Evolutionary conservation across 139 green algal genomes (phyloP).

Genomic region (Chlamydomonas sp.): DNA sequence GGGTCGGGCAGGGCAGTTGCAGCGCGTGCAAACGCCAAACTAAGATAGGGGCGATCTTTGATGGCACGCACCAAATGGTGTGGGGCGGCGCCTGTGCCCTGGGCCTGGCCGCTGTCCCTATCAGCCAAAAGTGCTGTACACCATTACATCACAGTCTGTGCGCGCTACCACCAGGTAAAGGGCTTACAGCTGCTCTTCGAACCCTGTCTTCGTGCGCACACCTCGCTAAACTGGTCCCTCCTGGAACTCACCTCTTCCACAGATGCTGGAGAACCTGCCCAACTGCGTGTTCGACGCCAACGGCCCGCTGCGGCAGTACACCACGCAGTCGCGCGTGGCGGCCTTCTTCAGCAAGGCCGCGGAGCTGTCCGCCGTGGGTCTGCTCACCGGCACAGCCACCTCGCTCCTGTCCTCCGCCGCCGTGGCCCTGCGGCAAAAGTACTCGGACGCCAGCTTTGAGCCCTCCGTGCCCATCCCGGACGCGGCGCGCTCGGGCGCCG

Average conservation of each 20-base stretch:
- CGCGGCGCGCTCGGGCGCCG: conserved; percentile 66
- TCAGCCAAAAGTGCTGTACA: too few species aligned
- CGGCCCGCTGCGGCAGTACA: conserved; percentile 87
- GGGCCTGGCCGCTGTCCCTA: too few species aligned
- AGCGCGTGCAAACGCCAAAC: too few species aligned
- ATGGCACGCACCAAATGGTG: too few species aligned
- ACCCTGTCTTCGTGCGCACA: background rate
- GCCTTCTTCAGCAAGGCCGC: conserved; percentile 86
- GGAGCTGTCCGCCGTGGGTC: conserved; percentile 91
- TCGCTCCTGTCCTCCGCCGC: conserved; percentile 53
- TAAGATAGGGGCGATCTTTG: too few species aligned
- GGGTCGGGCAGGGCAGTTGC: too few species aligned
- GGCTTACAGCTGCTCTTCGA: background rate
- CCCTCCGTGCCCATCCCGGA: conserved; percentile 82
- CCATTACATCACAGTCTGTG: too few species aligned
- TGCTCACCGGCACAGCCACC: conserved; percentile 68
- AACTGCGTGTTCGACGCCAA: conserved; percentile 77
- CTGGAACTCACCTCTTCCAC: background rate
- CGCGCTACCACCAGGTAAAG: too few species aligned
- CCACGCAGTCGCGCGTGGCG: conserved; percentile 59
- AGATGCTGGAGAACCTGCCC: conserved; percentile 69
- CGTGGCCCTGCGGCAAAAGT: conserved; percentile 56
- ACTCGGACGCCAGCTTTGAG: conserved; percentile 69
- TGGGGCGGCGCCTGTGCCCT: too few species aligned
- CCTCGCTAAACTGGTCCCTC: background rate